These are phyloP conservation scores for Claviceps sp. DNA, from an alignment of 2,329 filamentous ascomycete species.

Conservation along the genomic window DNA sequence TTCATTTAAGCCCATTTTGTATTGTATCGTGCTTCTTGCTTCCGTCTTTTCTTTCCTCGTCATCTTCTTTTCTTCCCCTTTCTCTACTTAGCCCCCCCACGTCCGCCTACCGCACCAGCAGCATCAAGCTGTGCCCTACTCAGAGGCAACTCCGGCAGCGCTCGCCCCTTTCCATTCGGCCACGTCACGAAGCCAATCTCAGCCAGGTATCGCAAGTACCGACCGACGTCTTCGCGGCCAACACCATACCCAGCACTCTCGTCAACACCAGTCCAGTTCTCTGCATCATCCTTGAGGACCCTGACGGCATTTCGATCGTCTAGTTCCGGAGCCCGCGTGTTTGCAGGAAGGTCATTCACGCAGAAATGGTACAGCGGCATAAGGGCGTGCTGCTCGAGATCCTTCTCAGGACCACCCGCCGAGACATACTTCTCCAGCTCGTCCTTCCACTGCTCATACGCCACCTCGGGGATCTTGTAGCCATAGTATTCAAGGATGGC, in stretches of 20 bases:
- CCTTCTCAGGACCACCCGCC: conserved; percentile 13
- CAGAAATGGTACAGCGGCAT: conserved; percentile 58
- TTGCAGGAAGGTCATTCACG: conserved; percentile 51
- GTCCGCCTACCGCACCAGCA: conserved; percentile 12
- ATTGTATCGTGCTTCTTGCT: neutral
- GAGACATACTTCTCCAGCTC: conserved; percentile 17
- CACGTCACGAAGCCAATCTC: conserved; percentile 17
- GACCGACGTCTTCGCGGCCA: conserved; percentile 13
- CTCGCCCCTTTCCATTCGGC: conserved; percentile 15
- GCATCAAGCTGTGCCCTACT: conserved; percentile 11
- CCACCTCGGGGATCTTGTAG: conserved; percentile 62
- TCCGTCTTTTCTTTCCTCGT: neutral
- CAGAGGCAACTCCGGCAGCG: conserved; percentile 12
- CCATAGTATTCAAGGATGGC: conserved; percentile 54
- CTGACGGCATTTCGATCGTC: conserved; percentile 50
- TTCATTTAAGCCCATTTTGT: neutral
- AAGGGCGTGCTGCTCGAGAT: conserved; percentile 17
- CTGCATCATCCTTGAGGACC: conserved; percentile 49
- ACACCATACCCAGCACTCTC: conserved; percentile 32
- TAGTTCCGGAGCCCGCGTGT: conserved; percentile 52
- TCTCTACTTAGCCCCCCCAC: conserved; percentile 9
- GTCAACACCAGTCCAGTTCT: conserved; percentile 43
- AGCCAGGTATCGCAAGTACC: conserved; percentile 16
- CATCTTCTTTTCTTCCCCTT: neutral
- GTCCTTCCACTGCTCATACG: conserved; percentile 36